These are phyloP conservation scores for Penicillium olsonii DNA, from an alignment of 2,329 filamentous ascomycete genomes.

Conservation along the genomic window DNA sequence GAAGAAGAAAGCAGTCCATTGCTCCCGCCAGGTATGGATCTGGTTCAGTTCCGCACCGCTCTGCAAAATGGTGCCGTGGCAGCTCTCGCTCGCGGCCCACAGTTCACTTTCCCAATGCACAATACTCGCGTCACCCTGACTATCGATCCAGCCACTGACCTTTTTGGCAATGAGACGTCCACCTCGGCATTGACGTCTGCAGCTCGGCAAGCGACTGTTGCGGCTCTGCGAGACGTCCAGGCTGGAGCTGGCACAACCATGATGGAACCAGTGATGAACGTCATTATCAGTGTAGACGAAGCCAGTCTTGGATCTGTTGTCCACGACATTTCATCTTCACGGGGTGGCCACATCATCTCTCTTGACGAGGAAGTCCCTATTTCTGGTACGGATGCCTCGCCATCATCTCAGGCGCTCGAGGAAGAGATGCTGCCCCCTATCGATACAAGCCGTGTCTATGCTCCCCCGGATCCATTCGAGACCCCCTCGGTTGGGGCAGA, in stretches of 20 bases:
- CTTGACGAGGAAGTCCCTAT: slow-evolving; percentile 56
- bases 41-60: slow-evolving; percentile 51
- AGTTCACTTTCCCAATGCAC: slow-evolving; percentile 77
- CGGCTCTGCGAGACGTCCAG: slow-evolving; percentile 62
- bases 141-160: slow-evolving; percentile 65
- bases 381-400: slow-evolving; percentile 28
- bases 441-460: slow-evolving; percentile 75
- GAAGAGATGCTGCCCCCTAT: slow-evolving; percentile 51
- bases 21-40: slow-evolving; percentile 57
- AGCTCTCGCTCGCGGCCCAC: slow-evolving; percentile 80
- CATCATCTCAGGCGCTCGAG: slow-evolving; percentile 9
- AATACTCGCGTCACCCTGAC: slow-evolving; percentile 70
- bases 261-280: slow-evolving; percentile 93
- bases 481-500: slow-evolving; percentile 25
- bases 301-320: slow-evolving; percentile 76
- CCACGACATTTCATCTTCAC: slow-evolving; percentile 73
- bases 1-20: slow-evolving; percentile 47
- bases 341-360: slow-evolving; percentile 73
- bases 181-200: slow-evolving; percentile 68
- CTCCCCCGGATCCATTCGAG: slow-evolving; percentile 79
- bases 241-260: slow-evolving; percentile 56
- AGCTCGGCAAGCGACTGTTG: slow-evolving; percentile 67
- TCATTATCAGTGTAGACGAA: slow-evolving; percentile 83
- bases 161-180: slow-evolving; percentile 67
- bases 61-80: slow-evolving; percentile 80